Base-by-base conservation (phyloP, 345 rosid species). In the Brassica rapa region DNA sequence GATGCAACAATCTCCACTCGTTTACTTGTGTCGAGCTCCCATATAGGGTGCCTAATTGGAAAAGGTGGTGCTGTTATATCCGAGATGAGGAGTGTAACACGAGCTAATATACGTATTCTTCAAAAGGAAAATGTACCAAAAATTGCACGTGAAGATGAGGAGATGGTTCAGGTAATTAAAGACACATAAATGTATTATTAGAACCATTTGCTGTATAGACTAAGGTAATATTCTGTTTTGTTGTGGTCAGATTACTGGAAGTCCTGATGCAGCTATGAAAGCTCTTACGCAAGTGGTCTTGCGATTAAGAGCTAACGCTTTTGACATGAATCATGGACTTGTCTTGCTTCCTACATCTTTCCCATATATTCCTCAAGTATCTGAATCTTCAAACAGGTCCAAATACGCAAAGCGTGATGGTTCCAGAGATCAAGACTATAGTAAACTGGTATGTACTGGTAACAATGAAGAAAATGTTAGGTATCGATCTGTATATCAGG, bases 1-100 rank as follows among this genome's bases (percentile, higher is more conserved):
- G 85, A 87, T 69, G 74, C 82, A 51, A 73, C 87, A 79, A 78
- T 85, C 72, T 84, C 88, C 16, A 90, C 93, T 27, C 93, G 91
- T 63, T 70, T 90, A 62, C 90, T 90, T 70, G 96, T 89, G 24
- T 87, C 96, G 2, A 85, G 88, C 39, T 84, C 90, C 71, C 88
- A 85, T 62, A 88, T 90, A 70, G 93, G 96, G 19, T 89, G 96
- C 70, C 91, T 90, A 51, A 87, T 90, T 43, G 96, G 96, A 19
- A 87, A 89, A 81, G 89, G 93, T 35, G 96, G 96, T 67, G 85
- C 88, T 37, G 86, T 89, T 80, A 86, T 89, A 82, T 86, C 89
- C 12, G 90, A 89, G 85, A 89, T 89, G 93, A 87, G 93, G 86
- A 82, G 82, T 35, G 68, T 76, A 49, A 89, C 93, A 41, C 83